These are phyloP conservation scores for Saccharomycopsis fermentans DNA, from an alignment of 805 yeast species.

Conservation along the genomic window DNA sequence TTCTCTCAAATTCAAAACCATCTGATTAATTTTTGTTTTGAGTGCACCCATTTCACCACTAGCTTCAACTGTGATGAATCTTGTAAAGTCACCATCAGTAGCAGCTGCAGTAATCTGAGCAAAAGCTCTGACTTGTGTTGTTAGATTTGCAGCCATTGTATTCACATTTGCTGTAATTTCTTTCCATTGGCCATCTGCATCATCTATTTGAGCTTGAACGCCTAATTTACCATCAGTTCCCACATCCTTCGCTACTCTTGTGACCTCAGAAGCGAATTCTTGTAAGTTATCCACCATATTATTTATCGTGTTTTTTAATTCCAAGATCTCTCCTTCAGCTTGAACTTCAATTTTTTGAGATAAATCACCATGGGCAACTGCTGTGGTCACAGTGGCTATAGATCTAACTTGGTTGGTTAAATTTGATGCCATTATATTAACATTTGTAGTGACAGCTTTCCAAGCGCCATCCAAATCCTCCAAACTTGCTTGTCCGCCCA, in stretches of 20 bases:
- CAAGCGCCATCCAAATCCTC: conserved; percentile 80
- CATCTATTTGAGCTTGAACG: conserved; percentile 83
- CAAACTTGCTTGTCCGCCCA: conserved; percentile 82
- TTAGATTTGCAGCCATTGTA: conserved; percentile 88
- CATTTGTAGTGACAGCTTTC: conserved; percentile 77
- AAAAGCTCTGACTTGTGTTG: conserved; percentile 87
- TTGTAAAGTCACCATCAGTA: conserved; percentile 85
- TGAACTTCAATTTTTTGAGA: conserved; percentile 79
- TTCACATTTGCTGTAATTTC: conserved; percentile 86
- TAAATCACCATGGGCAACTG: conserved; percentile 84
- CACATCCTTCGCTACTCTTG: conserved; percentile 84
- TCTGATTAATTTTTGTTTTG: conserved; percentile 53
- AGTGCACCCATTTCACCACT: conserved; percentile 72
- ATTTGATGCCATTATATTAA: conserved; percentile 81
- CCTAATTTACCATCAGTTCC: conserved; percentile 92
- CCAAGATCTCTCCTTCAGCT: conserved; percentile 85
- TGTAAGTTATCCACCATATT: conserved; percentile 90
- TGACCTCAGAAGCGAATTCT: conserved; percentile 79
- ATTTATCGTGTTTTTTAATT: conserved; percentile 76
- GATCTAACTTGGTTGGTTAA: conserved; percentile 82
- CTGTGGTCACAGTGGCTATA: conserved; percentile 84
- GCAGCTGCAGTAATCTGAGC: conserved; percentile 93
- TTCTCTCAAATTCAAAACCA: conserved; percentile 80
- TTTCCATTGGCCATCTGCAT: conserved; percentile 88
- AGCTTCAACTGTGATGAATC: conserved; percentile 86